Evolutionary conservation across 2,329 filamentous ascomycete genomes (phyloP), one percentile per base, ranked within the genome.

Genomic region (Pseudogymnoascus sp.): DNA sequence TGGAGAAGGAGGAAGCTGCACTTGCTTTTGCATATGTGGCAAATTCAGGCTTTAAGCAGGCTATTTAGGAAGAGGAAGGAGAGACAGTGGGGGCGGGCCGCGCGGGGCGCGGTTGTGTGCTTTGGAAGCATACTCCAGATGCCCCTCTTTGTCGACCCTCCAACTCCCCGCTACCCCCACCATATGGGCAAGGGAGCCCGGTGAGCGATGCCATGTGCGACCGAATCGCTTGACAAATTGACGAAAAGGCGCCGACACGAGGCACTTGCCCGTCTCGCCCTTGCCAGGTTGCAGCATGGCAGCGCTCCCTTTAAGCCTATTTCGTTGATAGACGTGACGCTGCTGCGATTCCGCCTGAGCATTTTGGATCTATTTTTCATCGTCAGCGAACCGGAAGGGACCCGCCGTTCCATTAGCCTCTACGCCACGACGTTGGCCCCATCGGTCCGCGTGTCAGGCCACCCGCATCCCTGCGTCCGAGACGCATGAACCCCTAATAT

Each of bases 341-440:
- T 19, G 8, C 16, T 16, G 26, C 47, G 10, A 33, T 19, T 4
- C 19, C 29, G n/a, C n/a, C n/a, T 14, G 8, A n/a, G 21, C 3
- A 56, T 56, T 7, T 6, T 33, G n/a, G 14, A 56, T 56, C 10
- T 16, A 5, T 31, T n/a, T 19, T 53, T 31, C 14, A n/a, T 6
- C 8, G 8, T 19, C 26, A 53, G n/a, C 47, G 47, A 53, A 53
- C 47, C 47, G 47, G 47, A 53, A 53, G 26, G 47, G 8, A 53
- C 47, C 47, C 47, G 47, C 47, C 47, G 26, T 53, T 53, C 47
- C 47, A 53, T 53, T 53, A 53, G 47, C 47, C 47, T 31, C 47
- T 3, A 53, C 14, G n/a, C 47, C 47, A 53, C 47, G n/a, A 31
- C 26, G 14, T 10, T 16, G 47, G 11, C 47, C 26, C 47, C 47